A percentile compares a stretch with the other conserved stretches of the same genome.
These are phyloP conservation scores for Phanerochaete sordida DNA, from an alignment of 768 basidiomycete species.

Conservation along the genomic window DNA sequence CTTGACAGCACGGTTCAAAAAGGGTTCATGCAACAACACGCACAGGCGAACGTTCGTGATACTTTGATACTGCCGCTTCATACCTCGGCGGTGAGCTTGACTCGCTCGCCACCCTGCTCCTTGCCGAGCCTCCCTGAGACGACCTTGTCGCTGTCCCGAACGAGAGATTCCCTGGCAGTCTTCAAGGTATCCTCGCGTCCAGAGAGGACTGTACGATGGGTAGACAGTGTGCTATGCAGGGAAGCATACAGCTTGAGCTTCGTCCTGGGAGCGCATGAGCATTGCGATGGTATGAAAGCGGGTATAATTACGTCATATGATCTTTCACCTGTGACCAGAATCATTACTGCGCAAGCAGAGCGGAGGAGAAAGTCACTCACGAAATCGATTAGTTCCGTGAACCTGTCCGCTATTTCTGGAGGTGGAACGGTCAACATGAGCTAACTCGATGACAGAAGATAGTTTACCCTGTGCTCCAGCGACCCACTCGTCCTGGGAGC, in stretches of 20 bases:
- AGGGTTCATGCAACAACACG: too few species aligned
- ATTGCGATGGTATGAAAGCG: background rate
- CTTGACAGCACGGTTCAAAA: too few species aligned
- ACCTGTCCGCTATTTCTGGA: conserved; percentile 41
- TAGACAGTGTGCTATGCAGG: conserved; percentile 39
- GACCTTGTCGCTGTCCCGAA: conserved; percentile 9
- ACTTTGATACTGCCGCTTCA: too few species aligned
- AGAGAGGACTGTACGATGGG: conserved; percentile 36
- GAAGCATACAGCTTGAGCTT: conserved; percentile 46
- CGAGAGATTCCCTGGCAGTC: conserved; percentile 18
- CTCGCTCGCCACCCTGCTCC: background rate
- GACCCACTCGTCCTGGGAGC: conserved; percentile 50
- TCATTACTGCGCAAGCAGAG: background rate
- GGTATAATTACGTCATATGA: conserved; percentile 41
- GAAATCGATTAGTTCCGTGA: conserved; percentile 44
- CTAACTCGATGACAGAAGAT: background rate
- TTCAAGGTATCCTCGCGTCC: conserved; percentile 39
- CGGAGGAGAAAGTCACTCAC: conserved; percentile 31
- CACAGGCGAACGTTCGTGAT: too few species aligned
- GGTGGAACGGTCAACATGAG: background rate
- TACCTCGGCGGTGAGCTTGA: background rate
- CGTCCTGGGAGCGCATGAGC: conserved; percentile 25
- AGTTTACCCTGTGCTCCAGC: conserved; percentile 47
- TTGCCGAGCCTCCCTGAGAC: background rate
- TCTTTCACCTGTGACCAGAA: conserved; percentile 35